Conservation (phyloP, 164 flowering plant species). For the Vitis vinifera region ASM3070453v1 NC_081811.1:19496501-19497000, state of each 20-base stretch:
- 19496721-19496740: conserved; percentile 28
- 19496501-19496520: too few species aligned
- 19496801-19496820: conserved; percentile 57
- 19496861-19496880: conserved; percentile 33
- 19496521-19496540: too few species aligned
- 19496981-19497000: conserved; percentile 46
- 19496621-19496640: conserved; percentile 49
- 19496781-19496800: conserved; percentile 66
- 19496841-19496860: conserved; percentile 35
- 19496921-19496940: conserved; percentile 21
- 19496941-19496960: conserved; percentile 53
- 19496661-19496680: conserved; percentile 88
- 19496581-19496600: background rate
- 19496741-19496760: conserved; percentile 37
- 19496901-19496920: conserved; percentile 25
- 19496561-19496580: too few species aligned
- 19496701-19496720: conserved; percentile 24
- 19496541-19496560: too few species aligned
- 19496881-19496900: conserved; percentile 67
- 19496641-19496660: conserved; percentile 83
- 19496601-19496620: background rate
- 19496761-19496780: conserved; percentile 41
- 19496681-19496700: conserved; percentile 25
- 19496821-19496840: conserved; percentile 60
- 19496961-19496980: conserved; percentile 49